Base-by-base conservation (phyloP, 805 yeast genomes). In the Danielia oregonensis region DNA sequence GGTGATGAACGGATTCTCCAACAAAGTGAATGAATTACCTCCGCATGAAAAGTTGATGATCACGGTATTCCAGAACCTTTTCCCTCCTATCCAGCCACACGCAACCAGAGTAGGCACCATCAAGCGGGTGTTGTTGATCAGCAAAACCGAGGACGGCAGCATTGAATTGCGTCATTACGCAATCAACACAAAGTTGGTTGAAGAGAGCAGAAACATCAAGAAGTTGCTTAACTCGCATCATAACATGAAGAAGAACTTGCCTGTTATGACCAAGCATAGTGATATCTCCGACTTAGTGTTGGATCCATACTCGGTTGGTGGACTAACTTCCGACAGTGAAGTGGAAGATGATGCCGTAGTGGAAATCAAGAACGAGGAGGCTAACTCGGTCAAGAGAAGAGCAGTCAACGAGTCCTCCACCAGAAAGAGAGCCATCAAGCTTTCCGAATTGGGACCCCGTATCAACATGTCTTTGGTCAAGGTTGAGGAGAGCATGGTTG, bases 391-490 rank as follows among this genome's bases (percentile, higher is more conserved):
- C 13, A 48, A 22, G 32, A 55, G 35, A 32, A 54, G 40, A 35
- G 54, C 40, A 43, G 49, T 39, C 29, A 35, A 33, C 26, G 52
- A 43, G 45, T 42, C 48, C n/a, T 48, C 56, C 24, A 61, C 74
- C 33, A 54, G 62, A 22, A 88, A 87, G 61, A 78, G 85, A 51
- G 97, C 98, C 1, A 86, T 93, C 48, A 89, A 87, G 57, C 69
- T 93, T 32, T 86, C 91, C 1, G 98, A 93, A 59, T 66, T 91
- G 31, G 98, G 98, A 0, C 98, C 98, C 24, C 74, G 98, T 46
- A 62, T 93, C 59, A 78, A 76, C 47, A 65, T 93, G 59, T 68
- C 78, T 33, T 65, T 93, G 38, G 65, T 82, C 32, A 93, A 93
- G 64, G 86, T 93, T 35, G 97, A 91, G 61, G 97, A 91, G 54